Conservation (phyloP, 345 rosid species). For the Salix caprea region DNA sequence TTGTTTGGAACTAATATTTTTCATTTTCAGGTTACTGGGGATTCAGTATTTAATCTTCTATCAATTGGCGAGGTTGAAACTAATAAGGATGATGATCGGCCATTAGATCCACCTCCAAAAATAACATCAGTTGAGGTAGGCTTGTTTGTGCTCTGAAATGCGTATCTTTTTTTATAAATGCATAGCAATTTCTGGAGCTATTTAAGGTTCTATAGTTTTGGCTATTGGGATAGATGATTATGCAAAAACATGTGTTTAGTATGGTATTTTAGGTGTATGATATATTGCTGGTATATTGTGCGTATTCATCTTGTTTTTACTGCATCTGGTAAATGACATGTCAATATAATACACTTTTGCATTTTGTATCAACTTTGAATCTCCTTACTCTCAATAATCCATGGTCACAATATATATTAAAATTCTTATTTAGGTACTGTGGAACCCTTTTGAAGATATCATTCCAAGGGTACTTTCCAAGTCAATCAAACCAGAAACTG, state of each 20-base stretch:
- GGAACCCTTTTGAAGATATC: slow-evolving; percentile 97
- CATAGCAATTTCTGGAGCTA: neutral
- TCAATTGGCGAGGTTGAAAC: slow-evolving; percentile 78
- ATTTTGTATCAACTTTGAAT: neutral
- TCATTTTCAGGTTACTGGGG: slow-evolving; percentile 68
- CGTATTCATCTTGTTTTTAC: neutral
- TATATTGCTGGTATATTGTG: neutral
- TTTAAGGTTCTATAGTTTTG: neutral
- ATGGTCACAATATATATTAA: neutral
- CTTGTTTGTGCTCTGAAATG: slow-evolving; percentile 1
- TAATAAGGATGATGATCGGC: slow-evolving; percentile 66
- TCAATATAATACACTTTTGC: neutral
- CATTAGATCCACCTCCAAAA: slow-evolving; percentile 73
- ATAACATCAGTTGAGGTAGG: slow-evolving; percentile 75
- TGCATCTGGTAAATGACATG: neutral
- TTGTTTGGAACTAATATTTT: slow-evolving; percentile 10
- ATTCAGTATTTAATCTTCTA: slow-evolving; percentile 77
- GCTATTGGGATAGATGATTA: neutral
- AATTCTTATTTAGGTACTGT: slow-evolving; percentile 54
- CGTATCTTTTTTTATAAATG: neutral
- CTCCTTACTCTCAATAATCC: neutral
- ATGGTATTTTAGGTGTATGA: neutral
- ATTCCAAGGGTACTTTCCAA: slow-evolving; percentile 51
- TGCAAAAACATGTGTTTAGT: neutral
- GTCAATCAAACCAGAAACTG: slow-evolving; percentile 30